phyloP scores from a whole-genome alignment of 2,329 filamentous ascomycete genomes.

The Penicillium griseofulvum region DNA sequence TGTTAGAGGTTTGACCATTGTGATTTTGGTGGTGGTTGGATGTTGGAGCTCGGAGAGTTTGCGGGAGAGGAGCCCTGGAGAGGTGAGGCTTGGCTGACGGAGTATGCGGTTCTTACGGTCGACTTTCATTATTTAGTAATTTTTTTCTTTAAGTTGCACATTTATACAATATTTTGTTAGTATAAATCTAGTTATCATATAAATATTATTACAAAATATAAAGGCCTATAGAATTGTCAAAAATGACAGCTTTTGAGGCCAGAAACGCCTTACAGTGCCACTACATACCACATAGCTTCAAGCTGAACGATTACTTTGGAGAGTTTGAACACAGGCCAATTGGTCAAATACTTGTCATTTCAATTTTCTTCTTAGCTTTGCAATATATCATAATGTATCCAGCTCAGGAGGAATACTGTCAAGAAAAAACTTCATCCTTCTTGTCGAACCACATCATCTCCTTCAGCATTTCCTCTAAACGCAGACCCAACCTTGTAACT shows the following conservation, averaged over 20 bases:
- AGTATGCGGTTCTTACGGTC: too few species aligned
- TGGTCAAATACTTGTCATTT: neutral
- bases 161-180: neutral
- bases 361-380: neutral
- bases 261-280: too few species aligned
- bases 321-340: neutral
- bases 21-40: neutral
- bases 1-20: conserved; percentile 71
- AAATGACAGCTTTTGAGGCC: too few species aligned
- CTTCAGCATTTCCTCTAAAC: neutral
- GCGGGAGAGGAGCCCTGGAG: neutral
- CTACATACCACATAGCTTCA: neutral
- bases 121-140: neutral
- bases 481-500: neutral
- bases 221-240: too few species aligned
- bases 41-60: conserved; percentile 6
- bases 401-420: neutral
- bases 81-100: neutral
- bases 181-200: neutral
- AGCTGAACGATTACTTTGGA: neutral
- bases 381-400: neutral
- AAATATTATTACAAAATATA: neutral
- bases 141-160: neutral
- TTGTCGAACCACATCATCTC: neutral
- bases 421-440: neutral